Evolutionary conservation across 768 basidiomycete genomes (phyloP).

Genomic region (Cystobasidium tubakii): DNA sequence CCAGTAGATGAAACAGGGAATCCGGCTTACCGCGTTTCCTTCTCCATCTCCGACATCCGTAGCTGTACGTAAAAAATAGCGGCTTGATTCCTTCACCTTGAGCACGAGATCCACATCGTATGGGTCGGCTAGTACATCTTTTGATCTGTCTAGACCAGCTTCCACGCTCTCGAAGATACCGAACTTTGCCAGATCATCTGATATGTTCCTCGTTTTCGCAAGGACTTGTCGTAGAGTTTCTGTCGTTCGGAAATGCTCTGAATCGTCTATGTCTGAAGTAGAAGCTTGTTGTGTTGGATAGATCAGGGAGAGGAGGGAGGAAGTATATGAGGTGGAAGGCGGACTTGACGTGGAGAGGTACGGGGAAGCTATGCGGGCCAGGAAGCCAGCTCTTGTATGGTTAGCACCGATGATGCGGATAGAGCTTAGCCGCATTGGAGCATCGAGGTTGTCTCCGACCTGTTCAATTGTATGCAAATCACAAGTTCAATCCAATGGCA

Average conservation of each 20-base stretch:
- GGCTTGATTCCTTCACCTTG: conserved; percentile 66
- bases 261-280: conserved; percentile 34
- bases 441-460: conserved; percentile 64
- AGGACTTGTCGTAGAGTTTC: conserved; percentile 62
- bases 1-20: not conserved
- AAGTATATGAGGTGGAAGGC: conserved; percentile 25
- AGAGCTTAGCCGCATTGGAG: conserved; percentile 64
- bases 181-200: conserved; percentile 62
- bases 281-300: not conserved
- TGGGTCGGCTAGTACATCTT: conserved; percentile 55
- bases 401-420: conserved; percentile 75
- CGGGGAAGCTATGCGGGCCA: conserved; percentile 70
- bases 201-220: conserved; percentile 63
- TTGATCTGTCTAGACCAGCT: conserved; percentile 60
- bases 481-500: not conserved
- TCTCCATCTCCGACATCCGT: conserved; percentile 92
- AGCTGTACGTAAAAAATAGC: conserved; percentile 70
- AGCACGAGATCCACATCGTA: conserved; percentile 76
- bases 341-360: conserved; percentile 50
- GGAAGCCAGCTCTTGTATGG: conserved; percentile 70
- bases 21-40: conserved; percentile 71
- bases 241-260: conserved; percentile 47
- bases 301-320: conserved; percentile 45
- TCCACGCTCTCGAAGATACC: conserved; percentile 70
- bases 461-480: conserved; percentile 46